Evolutionary conservation across 169 alveolate species (phyloP).

Genomic region (Amoebophrya sp.): DNA sequence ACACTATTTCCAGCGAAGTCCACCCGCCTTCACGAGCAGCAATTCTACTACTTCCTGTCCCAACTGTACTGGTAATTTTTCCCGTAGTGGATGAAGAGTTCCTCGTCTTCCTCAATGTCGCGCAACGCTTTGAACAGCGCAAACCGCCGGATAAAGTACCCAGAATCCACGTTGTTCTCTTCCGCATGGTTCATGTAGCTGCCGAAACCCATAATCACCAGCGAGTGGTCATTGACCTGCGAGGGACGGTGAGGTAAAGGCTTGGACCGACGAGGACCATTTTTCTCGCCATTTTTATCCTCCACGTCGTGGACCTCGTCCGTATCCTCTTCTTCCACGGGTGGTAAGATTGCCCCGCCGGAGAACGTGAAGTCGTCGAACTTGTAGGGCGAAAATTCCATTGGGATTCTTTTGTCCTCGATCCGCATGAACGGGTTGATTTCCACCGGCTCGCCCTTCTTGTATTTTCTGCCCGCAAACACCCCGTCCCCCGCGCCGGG

Average conservation of each 20-base stretch:
- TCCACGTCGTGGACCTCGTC: neutral
- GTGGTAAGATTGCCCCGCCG: neutral
- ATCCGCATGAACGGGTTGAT: constrained; percentile 10
- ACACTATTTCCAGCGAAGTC: too few relatives aligned
- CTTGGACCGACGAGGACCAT: too few relatives aligned
- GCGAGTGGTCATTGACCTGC: neutral
- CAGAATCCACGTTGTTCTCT: neutral
- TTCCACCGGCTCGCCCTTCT: neutral
- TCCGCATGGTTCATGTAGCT: constrained; percentile 10
- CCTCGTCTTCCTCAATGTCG: neutral
- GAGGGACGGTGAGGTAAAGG: too few relatives aligned
- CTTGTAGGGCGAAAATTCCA: neutral
- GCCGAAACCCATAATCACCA: neutral
- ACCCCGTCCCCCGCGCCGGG: neutral
- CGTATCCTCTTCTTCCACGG: neutral
- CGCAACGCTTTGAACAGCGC: neutral
- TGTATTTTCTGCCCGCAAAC: neutral
- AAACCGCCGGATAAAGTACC: neutral
- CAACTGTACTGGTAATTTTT: neutral
- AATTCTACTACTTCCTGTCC: neutral
- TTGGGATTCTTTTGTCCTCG: neutral
- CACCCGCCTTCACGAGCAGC: too few relatives aligned
- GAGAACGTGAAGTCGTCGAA: neutral
- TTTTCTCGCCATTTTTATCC: too few relatives aligned
- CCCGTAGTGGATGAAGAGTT: neutral